A percentile compares a stretch with the other conserved stretches of the same genome.
Evolutionary conservation across 345 rosid genomes (phyloP).

Genomic region (Erucastrum elatum): DNA sequence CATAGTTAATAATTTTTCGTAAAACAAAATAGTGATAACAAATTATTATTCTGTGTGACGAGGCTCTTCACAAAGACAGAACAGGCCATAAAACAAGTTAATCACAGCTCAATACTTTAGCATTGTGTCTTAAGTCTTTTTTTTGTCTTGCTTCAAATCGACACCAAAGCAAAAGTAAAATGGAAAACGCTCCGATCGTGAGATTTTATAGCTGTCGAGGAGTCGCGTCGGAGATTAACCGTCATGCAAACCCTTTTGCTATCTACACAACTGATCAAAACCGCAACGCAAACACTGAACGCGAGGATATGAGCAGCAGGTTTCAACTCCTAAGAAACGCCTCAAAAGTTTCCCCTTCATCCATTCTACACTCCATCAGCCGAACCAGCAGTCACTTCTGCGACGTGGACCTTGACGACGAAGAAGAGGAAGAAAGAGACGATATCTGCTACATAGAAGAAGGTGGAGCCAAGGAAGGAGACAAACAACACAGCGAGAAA

Average conservation of each 20-base stretch:
- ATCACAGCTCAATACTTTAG: background rate
- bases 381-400: constrained; percentile 72
- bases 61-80: constrained; percentile 10
- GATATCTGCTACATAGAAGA: constrained; percentile 45
- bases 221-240: constrained; percentile 63
- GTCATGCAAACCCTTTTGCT: constrained; percentile 52
- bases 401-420: constrained; percentile 48
- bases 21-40: background rate
- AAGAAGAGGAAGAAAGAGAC: constrained; percentile 31
- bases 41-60: background rate
- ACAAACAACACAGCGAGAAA: constrained; percentile 39
- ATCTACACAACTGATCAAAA: constrained; percentile 9
- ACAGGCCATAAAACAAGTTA: constrained; percentile 7
- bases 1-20: background rate
- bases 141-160: background rate
- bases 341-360: constrained; percentile 46
- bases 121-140: constrained; percentile 11
- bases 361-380: constrained; percentile 48
- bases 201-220: constrained; percentile 76
- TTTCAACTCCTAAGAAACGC: constrained; percentile 42
- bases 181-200: constrained; percentile 42
- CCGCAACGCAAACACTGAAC: constrained; percentile 26
- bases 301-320: constrained; percentile 17
- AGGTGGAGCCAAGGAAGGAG: constrained; percentile 37
- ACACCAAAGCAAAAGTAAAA: constrained; percentile 1